A percentile compares a stretch with the other conserved stretches of the same genome.
Evolutionary conservation across 2,329 filamentous ascomycete genomes (phyloP).

Genomic region (Calycina herbarum): DNA sequence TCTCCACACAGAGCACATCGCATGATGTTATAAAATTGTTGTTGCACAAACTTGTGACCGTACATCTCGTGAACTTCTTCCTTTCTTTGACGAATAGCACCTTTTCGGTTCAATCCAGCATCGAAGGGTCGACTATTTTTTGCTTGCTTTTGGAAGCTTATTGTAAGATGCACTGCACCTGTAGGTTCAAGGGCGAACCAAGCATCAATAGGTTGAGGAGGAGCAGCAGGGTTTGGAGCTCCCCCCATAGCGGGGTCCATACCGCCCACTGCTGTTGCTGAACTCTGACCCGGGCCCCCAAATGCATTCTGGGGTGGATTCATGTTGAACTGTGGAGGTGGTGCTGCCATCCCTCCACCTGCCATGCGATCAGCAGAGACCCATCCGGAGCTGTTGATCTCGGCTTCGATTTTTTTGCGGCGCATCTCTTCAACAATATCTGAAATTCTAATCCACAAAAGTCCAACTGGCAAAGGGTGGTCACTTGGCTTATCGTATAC

Average conservation of each 20-base stretch:
- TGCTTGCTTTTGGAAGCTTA: conserved; percentile 90
- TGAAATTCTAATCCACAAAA: conserved; percentile 95
- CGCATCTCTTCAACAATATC: conserved; percentile 98
- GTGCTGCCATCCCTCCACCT: conserved; percentile 49
- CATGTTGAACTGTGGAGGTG: conserved; percentile 58
- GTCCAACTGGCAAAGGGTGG: conserved; percentile 85
- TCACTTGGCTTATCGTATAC: conserved; percentile 96
- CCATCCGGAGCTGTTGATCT: conserved; percentile 93
- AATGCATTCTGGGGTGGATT: conserved; percentile 49
- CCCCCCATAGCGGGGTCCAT: conserved; percentile 30
- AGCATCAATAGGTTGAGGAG: conserved; percentile 69
- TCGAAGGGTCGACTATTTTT: conserved; percentile 82
- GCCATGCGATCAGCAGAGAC: conserved; percentile 96
- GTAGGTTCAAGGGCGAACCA: conserved; percentile 98
- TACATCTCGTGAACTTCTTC: conserved; percentile 99
- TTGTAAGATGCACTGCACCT: conserved; percentile 84
- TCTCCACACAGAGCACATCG: conserved; percentile 96
- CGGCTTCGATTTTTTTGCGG: conserved; percentile 93
- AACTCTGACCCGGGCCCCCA: conserved; percentile 45
- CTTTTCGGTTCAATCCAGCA: conserved; percentile 88
- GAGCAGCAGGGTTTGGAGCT: conserved; percentile 38
- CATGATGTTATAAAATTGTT: conserved; percentile 99
- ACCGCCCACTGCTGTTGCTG: conserved; percentile 34
- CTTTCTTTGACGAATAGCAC: conserved; percentile 94
- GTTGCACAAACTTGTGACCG: conserved; percentile 97